phyloP scores from a whole-genome alignment of 345 rosid species.

The Excoecaria cochinchinensis region DNA sequence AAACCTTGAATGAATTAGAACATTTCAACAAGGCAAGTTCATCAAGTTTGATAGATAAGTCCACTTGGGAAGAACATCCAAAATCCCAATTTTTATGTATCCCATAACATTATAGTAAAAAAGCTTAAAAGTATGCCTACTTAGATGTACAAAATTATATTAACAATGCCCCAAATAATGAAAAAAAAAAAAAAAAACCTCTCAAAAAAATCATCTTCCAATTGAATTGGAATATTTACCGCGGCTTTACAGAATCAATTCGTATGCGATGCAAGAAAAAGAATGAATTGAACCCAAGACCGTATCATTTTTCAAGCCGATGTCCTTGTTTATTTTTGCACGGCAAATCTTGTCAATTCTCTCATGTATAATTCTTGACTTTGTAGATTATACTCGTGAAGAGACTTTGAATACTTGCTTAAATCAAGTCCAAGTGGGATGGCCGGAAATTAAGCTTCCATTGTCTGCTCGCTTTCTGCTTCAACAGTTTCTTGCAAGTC shows the following conservation, averaged over 20 bases:
- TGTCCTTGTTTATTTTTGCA: slow-evolving; percentile 29
- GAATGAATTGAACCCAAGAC: slow-evolving; percentile 16
- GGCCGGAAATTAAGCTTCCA: slow-evolving; percentile 36
- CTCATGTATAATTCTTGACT: slow-evolving; percentile 8
- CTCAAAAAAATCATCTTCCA: slow-evolving; percentile 11
- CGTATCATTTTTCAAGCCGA: slow-evolving; percentile 14
- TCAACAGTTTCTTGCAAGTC: slow-evolving; percentile 58
- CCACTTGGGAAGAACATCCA: neutral
- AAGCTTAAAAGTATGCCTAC: neutral
- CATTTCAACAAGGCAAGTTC: neutral
- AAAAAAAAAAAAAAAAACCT: neutral
- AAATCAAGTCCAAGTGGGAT: neutral
- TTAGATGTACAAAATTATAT: slow-evolving; percentile 3
- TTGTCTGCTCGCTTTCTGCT: slow-evolving; percentile 51
- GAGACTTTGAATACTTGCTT: slow-evolving; percentile 3
- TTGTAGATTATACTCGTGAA: slow-evolving; percentile 12
- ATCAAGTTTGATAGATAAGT: neutral
- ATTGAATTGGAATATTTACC: slow-evolving; percentile 21
- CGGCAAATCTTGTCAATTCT: slow-evolving; percentile 15
- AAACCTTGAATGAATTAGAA: neutral
- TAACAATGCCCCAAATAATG: neutral
- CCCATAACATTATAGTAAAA: neutral
- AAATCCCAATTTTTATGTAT: neutral
- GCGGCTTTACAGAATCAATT: slow-evolving; percentile 28
- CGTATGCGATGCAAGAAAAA: slow-evolving; percentile 1